Evolutionary conservation across 2,329 filamentous ascomycete species (phyloP).

Genomic region (Calonectria naviculata): DNA sequence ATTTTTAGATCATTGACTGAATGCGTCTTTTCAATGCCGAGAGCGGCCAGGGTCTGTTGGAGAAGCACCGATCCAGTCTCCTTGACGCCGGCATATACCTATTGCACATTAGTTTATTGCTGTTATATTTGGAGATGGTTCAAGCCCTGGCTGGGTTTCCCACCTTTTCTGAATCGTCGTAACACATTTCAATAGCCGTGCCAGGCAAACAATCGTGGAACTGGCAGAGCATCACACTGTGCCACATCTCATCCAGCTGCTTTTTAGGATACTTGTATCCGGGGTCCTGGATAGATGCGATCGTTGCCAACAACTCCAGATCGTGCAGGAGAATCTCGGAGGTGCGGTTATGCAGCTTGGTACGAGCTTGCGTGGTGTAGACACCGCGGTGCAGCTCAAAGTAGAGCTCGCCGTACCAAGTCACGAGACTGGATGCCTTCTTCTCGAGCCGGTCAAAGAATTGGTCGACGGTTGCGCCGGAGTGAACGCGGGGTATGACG

Average conservation of each 20-base stretch:
- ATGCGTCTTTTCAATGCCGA: slow-evolving; percentile 61
- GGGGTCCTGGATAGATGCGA: slow-evolving; percentile 79
- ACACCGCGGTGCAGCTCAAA: slow-evolving; percentile 97
- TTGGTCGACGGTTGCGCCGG: slow-evolving; percentile 91
- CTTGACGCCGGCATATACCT: slow-evolving; percentile 87
- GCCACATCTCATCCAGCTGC: slow-evolving; percentile 95
- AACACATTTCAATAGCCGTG: slow-evolving; percentile 97
- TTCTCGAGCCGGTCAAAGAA: slow-evolving; percentile 90
- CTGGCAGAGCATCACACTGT: slow-evolving; percentile 89
- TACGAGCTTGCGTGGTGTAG: slow-evolving; percentile 97
- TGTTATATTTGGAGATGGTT: too few species aligned
- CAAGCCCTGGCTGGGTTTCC: slow-evolving; percentile 25
- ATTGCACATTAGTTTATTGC: neutral
- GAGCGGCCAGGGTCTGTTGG: slow-evolving; percentile 73
- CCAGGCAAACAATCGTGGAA: slow-evolving; percentile 98
- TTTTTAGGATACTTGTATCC: slow-evolving; percentile 92
- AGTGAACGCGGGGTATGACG: slow-evolving; percentile 81
- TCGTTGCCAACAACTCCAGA: slow-evolving; percentile 86
- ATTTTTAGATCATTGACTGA: neutral
- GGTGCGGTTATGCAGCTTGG: slow-evolving; percentile 92
- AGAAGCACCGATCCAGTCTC: slow-evolving; percentile 78
- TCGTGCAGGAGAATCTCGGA: slow-evolving; percentile 88
- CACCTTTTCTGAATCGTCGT: slow-evolving; percentile 90
- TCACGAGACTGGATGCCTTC: slow-evolving; percentile 81
- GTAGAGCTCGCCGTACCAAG: slow-evolving; percentile 98